Evolutionary conservation across 352 stramenopile species (phyloP).

Genomic region (Pythium folliculosum): DNA sequence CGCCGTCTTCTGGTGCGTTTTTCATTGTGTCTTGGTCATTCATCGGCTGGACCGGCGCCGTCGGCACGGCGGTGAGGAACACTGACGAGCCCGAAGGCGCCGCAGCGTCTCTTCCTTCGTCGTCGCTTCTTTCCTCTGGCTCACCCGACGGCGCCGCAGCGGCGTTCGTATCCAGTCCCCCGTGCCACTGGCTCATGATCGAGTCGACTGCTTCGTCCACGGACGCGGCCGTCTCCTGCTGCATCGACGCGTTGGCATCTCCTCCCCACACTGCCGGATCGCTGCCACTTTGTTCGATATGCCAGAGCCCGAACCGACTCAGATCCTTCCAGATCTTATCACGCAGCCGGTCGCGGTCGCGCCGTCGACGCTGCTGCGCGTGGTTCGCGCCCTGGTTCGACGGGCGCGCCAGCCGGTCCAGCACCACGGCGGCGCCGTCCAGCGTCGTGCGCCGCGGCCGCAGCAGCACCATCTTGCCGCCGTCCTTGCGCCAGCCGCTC

Average conservation of each 20-base stretch:
- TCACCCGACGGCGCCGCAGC: background rate
- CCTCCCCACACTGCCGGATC: background rate
- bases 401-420: slow-evolving; percentile 30
- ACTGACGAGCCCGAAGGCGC: slow-evolving; percentile 7
- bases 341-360: slow-evolving; percentile 29
- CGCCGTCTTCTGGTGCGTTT: background rate
- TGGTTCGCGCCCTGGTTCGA: background rate
- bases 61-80: slow-evolving; percentile 37
- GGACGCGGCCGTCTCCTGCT: slow-evolving; percentile 31
- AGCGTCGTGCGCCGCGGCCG: slow-evolving; percentile 34
- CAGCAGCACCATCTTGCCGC: slow-evolving; percentile 23
- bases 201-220: slow-evolving; percentile 52
- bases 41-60: background rate
- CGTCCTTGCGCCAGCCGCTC: slow-evolving; percentile 7
- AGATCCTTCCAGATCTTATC: slow-evolving; percentile 67
- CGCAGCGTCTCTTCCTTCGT: slow-evolving; percentile 4
- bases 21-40: background rate
- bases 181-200: slow-evolving; percentile 52
- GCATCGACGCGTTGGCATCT: background rate
- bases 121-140: slow-evolving; percentile 1
- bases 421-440: slow-evolving; percentile 34
- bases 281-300: slow-evolving; percentile 28
- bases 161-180: background rate
- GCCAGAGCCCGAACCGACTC: slow-evolving; percentile 58
- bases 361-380: background rate